Percentiles rank a stretch among this genome's conserved stretches.
Conservation (phyloP, 208 protist species). For the Trypanosoma platydactyli region DNA sequence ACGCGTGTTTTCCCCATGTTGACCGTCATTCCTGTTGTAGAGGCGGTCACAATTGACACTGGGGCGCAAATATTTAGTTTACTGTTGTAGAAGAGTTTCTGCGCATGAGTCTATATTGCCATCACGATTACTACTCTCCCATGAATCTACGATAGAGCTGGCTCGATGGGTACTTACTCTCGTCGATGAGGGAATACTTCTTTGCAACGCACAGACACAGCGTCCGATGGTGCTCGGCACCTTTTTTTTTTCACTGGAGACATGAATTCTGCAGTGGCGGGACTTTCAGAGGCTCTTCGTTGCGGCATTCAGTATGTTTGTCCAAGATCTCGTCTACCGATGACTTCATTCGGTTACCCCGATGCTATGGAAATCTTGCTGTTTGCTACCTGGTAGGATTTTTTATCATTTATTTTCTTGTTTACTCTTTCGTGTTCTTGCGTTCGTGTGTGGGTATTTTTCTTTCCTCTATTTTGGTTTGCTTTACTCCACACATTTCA, state of each 20-base stretch:
- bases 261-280: not conserved
- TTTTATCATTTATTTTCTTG: too few relatives aligned
- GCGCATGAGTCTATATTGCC: not conserved
- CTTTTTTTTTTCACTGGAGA: slow-evolving; percentile 20
- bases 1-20: slow-evolving; percentile 36
- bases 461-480: too few relatives aligned
- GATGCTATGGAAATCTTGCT: not conserved
- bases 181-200: slow-evolving; percentile 7
- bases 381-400: not conserved
- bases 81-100: not conserved
- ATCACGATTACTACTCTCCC: not conserved
- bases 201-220: slow-evolving; percentile 19
- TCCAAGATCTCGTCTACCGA: slow-evolving; percentile 1
- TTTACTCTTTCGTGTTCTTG: too few relatives aligned
- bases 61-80: not conserved
- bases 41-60: slow-evolving; percentile 12
- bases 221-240: slow-evolving; percentile 1
- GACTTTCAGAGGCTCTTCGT: not conserved
- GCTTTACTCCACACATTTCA: not conserved
- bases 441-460: too few relatives aligned
- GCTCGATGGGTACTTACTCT: slow-evolving; percentile 5
- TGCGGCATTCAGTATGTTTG: not conserved
- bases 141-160: not conserved
- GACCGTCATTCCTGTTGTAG: slow-evolving; percentile 18
- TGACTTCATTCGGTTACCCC: slow-evolving; percentile 2